phyloP scores from a whole-genome alignment of 257 asterid species.

The Verbascum thapsus region DNA sequence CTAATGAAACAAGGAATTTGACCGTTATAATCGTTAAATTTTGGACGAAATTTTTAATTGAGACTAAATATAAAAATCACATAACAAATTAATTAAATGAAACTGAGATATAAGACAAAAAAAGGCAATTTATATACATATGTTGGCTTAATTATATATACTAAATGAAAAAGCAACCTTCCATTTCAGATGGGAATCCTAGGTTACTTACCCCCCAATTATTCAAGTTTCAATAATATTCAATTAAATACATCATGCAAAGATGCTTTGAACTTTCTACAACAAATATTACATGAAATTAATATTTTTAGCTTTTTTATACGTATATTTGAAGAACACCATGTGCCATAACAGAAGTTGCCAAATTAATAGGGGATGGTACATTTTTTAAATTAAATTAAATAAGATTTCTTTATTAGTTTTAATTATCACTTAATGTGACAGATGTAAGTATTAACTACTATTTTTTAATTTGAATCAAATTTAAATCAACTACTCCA shows the following conservation, averaged over 20 bases:
- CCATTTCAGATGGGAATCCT: conserved; percentile 34
- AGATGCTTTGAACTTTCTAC: conserved; percentile 29
- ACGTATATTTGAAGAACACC: conserved; percentile 16
- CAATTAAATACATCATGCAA: conserved; percentile 20
- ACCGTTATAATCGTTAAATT: too few species aligned
- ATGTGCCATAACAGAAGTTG: conserved; percentile 20
- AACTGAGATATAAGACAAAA: too few species aligned
- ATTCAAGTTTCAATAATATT: neutral
- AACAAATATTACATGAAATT: conserved; percentile 1
- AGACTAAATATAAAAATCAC: too few species aligned
- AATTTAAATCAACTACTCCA: conserved; percentile 1
- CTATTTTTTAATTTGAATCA: conserved; percentile 12
- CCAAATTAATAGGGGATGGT: conserved; percentile 18
- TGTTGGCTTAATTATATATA: neutral
- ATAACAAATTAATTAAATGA: too few species aligned
- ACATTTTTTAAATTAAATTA: conserved; percentile 15
- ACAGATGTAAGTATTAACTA: conserved; percentile 40
- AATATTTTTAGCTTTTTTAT: conserved; percentile 1
- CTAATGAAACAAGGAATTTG: too few species aligned
- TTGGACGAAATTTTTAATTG: too few species aligned
- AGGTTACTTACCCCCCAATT: conserved; percentile 29
- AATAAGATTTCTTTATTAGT: conserved; percentile 24
- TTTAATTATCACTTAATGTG: conserved; percentile 38
- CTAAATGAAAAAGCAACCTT: conserved; percentile 26
- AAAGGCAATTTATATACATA: too few species aligned